Evolutionary conservation across 768 basidiomycete genomes (phyloP).

Genomic region (Tricholoma terreum): DNA sequence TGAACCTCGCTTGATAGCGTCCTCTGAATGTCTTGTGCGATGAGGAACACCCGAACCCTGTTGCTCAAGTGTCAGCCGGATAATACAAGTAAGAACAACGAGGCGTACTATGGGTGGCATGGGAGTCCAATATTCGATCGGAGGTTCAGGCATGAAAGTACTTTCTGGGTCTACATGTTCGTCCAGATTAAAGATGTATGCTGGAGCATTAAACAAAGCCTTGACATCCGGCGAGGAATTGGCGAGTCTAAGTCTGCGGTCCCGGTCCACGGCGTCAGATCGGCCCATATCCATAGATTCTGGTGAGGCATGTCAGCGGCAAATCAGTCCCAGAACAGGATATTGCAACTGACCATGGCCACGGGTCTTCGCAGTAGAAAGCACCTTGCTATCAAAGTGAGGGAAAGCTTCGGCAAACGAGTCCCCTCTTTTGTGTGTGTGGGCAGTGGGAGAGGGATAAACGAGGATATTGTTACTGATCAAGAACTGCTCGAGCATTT

Average conservation of each 20-base stretch:
- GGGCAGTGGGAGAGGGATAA: conserved; percentile 76
- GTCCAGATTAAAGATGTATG: conserved; percentile 79
- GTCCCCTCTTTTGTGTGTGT: conserved; percentile 82
- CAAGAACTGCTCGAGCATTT: conserved; percentile 91
- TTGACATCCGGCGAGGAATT: conserved; percentile 94
- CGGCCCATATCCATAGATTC: conserved; percentile 79
- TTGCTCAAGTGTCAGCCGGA: conserved; percentile 11
- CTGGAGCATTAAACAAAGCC: conserved; percentile 85
- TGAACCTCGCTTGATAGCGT: conserved; percentile 76
- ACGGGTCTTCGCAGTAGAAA: conserved; percentile 72
- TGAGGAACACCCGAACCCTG: conserved; percentile 69
- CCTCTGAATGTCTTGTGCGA: conserved; percentile 68
- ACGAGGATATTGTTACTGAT: conserved; percentile 79
- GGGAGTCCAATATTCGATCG: conserved; percentile 74
- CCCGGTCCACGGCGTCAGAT: conserved; percentile 67
- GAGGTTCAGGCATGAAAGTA: conserved; percentile 51
- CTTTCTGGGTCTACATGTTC: conserved; percentile 64
- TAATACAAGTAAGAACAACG: conserved; percentile 6
- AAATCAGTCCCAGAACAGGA: neutral
- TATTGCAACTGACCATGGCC: conserved; percentile 46
- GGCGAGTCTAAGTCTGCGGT: conserved; percentile 75
- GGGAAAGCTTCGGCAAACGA: conserved; percentile 95
- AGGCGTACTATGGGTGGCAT: conserved; percentile 68
- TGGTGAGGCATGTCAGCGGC: conserved; percentile 22
- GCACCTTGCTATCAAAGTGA: conserved; percentile 92